These are phyloP conservation scores for Neurospora sp. DNA, from an alignment of 495 filamentous ascomycete species.

Conservation along the genomic window DNA sequence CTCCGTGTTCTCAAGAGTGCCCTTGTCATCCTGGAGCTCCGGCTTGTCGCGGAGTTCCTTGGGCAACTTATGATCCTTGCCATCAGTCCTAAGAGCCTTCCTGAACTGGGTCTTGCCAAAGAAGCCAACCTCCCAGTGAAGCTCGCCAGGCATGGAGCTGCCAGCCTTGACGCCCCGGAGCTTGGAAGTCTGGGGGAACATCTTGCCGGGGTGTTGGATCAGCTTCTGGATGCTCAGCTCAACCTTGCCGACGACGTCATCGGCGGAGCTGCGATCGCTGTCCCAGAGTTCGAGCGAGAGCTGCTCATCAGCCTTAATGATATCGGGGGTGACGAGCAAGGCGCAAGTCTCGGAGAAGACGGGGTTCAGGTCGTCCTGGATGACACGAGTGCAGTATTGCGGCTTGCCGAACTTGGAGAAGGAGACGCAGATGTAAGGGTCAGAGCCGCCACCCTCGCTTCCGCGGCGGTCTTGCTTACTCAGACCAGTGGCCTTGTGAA, in stretches of 20 bases:
- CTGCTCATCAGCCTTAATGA: constrained; percentile 88
- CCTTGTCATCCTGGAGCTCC: constrained; percentile 82
- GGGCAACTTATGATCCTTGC: constrained; percentile 69
- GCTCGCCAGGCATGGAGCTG: constrained; percentile 81
- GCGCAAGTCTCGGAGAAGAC: constrained; percentile 89
- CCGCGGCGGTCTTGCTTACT: constrained; percentile 87
- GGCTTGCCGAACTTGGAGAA: constrained; percentile 87
- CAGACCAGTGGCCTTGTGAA: constrained; percentile 74
- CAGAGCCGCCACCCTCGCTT: constrained; percentile 77
- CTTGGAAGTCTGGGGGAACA: constrained; percentile 86
- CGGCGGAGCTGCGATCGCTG: constrained; percentile 75
- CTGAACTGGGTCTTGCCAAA: constrained; percentile 84
- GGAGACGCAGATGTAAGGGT: constrained; percentile 73
- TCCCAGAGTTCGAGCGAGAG: constrained; percentile 94
- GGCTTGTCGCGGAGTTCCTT: constrained; percentile 58
- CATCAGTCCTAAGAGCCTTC: constrained; percentile 71
- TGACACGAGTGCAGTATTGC: constrained; percentile 94
- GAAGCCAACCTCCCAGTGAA: constrained; percentile 93
- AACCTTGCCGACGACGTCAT: constrained; percentile 90
- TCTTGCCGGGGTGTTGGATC: constrained; percentile 83
- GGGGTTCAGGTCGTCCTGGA: constrained; percentile 88
- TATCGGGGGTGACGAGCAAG: constrained; percentile 70
- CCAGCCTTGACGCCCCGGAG: constrained; percentile 70
- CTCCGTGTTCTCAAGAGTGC: constrained; percentile 57
- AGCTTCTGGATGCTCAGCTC: constrained; percentile 89